A percentile compares a stretch with the other conserved stretches of the same genome.
Evolutionary conservation across 2,329 filamentous ascomycete species (phyloP).

Genomic region (Stenocarpella maydis): DNA sequence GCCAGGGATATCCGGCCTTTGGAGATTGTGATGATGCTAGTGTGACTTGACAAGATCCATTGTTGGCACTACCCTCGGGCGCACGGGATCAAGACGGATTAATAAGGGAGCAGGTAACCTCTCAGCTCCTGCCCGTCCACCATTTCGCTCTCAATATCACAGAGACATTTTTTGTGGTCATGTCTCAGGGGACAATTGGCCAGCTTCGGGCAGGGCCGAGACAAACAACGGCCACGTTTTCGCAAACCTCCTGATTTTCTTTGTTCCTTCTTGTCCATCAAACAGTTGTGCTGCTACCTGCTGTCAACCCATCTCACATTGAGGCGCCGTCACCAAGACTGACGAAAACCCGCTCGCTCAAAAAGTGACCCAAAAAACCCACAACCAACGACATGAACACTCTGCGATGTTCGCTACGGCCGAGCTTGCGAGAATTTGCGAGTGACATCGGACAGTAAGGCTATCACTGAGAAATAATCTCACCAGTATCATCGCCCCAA

Average conservation of each 20-base stretch:
- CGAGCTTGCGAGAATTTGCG: slow-evolving; percentile 15
- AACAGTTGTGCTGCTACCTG: background rate
- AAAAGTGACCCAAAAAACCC: background rate
- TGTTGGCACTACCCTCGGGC: slow-evolving; percentile 4
- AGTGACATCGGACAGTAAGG: background rate
- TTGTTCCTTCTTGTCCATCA: background rate
- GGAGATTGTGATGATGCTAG: slow-evolving; percentile 16
- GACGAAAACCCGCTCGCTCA: background rate
- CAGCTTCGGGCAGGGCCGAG: slow-evolving; percentile 20
- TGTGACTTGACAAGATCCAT: slow-evolving; percentile 12
- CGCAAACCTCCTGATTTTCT: slow-evolving; percentile 3
- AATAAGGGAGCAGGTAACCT: slow-evolving; percentile 16
- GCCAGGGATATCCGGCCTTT: slow-evolving; percentile 22
- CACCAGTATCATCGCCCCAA: background rate
- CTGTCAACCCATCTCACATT: background rate
- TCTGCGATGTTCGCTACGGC: background rate
- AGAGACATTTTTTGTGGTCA: slow-evolving; percentile 32
- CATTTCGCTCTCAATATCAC: background rate
- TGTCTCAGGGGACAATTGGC: slow-evolving; percentile 27
- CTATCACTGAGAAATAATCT: background rate
- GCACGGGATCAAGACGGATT: slow-evolving; percentile 16
- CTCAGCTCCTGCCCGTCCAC: slow-evolving; percentile 15
- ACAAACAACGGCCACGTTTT: slow-evolving; percentile 21
- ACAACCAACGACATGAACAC: slow-evolving; percentile 23
- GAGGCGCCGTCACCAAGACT: background rate